Evolutionary conservation across 768 basidiomycete genomes (phyloP).

Genomic region (Calvatia gigantea): DNA sequence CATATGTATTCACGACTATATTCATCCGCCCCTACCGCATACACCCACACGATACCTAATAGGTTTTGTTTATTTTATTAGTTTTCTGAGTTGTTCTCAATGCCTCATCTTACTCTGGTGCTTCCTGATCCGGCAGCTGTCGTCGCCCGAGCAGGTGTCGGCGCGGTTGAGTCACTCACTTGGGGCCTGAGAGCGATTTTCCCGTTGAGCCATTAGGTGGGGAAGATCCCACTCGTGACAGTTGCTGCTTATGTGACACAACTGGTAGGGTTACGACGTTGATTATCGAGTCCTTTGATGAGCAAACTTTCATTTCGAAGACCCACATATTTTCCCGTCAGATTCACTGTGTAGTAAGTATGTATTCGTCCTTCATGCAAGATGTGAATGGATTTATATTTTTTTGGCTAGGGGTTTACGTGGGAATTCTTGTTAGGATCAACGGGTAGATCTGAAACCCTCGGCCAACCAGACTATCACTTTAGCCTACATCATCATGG

Average conservation of each 20-base stretch:
- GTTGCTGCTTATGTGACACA: neutral
- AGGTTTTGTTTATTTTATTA: neutral
- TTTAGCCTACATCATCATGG: conserved; percentile 45
- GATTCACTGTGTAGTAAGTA: neutral
- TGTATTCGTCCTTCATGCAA: neutral
- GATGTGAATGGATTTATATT: too few relatives aligned
- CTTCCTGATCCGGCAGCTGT: neutral
- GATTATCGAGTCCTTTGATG: conserved; percentile 1
- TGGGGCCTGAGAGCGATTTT: neutral
- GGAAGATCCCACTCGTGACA: neutral
- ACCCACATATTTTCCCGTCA: neutral
- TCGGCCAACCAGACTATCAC: neutral
- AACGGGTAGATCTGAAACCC: neutral
- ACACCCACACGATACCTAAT: conserved; percentile 7
- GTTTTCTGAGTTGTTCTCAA: neutral
- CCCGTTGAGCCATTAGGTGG: conserved; percentile 1
- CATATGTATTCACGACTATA: neutral
- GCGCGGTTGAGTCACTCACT: neutral
- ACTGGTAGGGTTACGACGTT: neutral
- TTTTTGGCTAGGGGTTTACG: too few relatives aligned
- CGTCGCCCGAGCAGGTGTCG: neutral
- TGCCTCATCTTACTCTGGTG: neutral
- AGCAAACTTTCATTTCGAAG: neutral
- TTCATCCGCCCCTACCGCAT: neutral
- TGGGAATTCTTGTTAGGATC: neutral